phyloP scores from a whole-genome alignment of 139 green algal species.

The Pedinophyceae sp. region DNA sequence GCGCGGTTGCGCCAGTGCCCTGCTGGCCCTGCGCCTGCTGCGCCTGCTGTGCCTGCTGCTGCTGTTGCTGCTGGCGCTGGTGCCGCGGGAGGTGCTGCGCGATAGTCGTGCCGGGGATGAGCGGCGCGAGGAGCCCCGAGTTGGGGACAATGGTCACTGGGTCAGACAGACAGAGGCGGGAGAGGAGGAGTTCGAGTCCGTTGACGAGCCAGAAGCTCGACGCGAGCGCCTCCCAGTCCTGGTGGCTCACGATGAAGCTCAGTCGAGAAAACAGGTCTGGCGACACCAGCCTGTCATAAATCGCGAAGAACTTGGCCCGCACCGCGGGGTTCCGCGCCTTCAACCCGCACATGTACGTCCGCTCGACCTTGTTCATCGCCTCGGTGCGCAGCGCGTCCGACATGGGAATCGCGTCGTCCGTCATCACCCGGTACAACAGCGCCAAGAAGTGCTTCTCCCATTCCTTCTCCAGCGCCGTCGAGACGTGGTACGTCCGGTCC shows the following conservation, averaged over 20 bases:
- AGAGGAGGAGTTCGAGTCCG: constrained; percentile 71
- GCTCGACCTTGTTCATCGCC: constrained; percentile 77
- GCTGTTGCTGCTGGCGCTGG: background rate
- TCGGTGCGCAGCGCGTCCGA: constrained; percentile 39
- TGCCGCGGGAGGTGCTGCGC: no score
- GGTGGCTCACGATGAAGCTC: constrained; percentile 69
- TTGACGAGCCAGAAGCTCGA: constrained; percentile 92
- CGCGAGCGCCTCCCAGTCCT: constrained; percentile 82
- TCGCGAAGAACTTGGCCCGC: constrained; percentile 65
- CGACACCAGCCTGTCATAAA: constrained; percentile 65
- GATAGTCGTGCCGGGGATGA: background rate
- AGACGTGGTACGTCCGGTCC: constrained; percentile 15
- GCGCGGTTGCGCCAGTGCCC: background rate
- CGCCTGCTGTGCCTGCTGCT: constrained; percentile 3
- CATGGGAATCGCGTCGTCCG: background rate
- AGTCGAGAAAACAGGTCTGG: constrained; percentile 68
- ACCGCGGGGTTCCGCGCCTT: constrained; percentile 38
- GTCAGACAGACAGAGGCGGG: constrained; percentile 61
- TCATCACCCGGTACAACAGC: constrained; percentile 5
- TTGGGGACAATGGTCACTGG: constrained; percentile 80
- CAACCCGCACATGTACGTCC: constrained; percentile 72
- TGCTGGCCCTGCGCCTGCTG: background rate
- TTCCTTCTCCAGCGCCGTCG: constrained; percentile 2
- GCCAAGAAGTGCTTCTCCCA: constrained; percentile 9
- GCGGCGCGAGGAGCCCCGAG: constrained; percentile 1